Percentiles rank a stretch among this genome's conserved stretches.
These are phyloP conservation scores for Dothistroma septosporum DNA, from an alignment of 2,329 filamentous ascomycete genomes.

Conservation along the genomic window DNA sequence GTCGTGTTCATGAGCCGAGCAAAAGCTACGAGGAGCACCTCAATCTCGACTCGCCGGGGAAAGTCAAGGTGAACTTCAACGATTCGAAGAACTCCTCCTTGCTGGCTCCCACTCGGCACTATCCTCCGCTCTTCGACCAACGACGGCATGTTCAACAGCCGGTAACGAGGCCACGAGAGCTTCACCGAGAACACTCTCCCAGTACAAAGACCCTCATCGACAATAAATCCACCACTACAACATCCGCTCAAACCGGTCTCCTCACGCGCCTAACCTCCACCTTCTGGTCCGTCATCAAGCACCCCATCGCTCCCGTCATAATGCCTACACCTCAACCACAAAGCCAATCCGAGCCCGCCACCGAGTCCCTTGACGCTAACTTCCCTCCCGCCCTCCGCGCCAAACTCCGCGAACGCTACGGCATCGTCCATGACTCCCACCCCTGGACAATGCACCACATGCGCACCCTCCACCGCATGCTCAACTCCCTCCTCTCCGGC, in stretches of 20 bases:
- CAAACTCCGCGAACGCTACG: constrained; percentile 33
- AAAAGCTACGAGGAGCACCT: constrained; percentile 36
- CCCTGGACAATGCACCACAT: constrained; percentile 37
- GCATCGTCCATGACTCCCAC: constrained; percentile 29
- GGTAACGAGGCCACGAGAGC: not conserved
- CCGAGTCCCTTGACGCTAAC: constrained; percentile 11
- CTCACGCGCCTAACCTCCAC: constrained; percentile 25
- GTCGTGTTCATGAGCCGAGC: constrained; percentile 4
- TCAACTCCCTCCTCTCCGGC: constrained; percentile 29
- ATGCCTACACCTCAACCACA: constrained; percentile 8
- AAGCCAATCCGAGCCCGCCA: constrained; percentile 1
- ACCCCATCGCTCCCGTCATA: constrained; percentile 21
- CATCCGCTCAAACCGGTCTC: constrained; percentile 14
- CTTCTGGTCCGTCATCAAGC: constrained; percentile 31
- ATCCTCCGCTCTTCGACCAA: constrained; percentile 27
- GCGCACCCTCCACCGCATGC: constrained; percentile 37
- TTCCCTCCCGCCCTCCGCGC: constrained; percentile 25
- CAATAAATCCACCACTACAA: not conserved
- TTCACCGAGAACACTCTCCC: not conserved
- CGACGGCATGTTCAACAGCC: not conserved
- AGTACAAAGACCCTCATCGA: constrained; percentile 3
- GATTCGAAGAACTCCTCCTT: constrained; percentile 23
- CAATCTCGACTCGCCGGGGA: constrained; percentile 35
- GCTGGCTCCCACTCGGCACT: constrained; percentile 10
- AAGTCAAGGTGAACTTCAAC: constrained; percentile 36